These are phyloP conservation scores for Penstemon barbatus DNA, from an alignment of 257 asterid species.

Conservation along the genomic window DNA sequence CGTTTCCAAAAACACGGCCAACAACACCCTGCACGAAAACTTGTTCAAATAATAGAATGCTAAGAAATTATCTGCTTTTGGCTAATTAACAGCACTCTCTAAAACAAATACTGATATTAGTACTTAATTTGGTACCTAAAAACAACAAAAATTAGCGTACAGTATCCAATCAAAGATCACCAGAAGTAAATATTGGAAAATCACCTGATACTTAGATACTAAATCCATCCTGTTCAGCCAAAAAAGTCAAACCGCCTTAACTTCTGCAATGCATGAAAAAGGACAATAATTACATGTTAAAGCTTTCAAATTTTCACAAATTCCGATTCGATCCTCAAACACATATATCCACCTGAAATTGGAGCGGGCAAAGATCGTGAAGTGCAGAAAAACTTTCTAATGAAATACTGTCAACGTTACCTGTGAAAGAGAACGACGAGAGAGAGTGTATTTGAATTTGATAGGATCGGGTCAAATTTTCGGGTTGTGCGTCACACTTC, in stretches of 20 bases:
- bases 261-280: constrained; percentile 4
- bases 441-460: constrained; percentile 2
- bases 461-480: constrained; percentile 28
- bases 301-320: no score
- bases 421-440: constrained; percentile 8
- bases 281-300: not conserved
- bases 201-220: constrained; percentile 89
- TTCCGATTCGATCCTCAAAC: not conserved
- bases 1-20: constrained; percentile 88
- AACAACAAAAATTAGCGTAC: no score
- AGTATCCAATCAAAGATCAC: not conserved
- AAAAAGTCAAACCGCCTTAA: constrained; percentile 1
- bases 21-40: constrained; percentile 75
- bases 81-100: no score
- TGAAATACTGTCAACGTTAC: not conserved
- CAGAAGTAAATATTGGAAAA: not conserved
- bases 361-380: not conserved
- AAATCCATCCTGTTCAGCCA: constrained; percentile 22
- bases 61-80: not conserved
- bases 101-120: no score
- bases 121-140: no score
- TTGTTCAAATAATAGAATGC: constrained; percentile 17
- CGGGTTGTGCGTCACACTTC: not conserved
- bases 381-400: constrained; percentile 3
- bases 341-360: not conserved